Conservation (phyloP, 2,329 filamentous ascomycete species). For the Exutisphaerella laricina region DNA sequence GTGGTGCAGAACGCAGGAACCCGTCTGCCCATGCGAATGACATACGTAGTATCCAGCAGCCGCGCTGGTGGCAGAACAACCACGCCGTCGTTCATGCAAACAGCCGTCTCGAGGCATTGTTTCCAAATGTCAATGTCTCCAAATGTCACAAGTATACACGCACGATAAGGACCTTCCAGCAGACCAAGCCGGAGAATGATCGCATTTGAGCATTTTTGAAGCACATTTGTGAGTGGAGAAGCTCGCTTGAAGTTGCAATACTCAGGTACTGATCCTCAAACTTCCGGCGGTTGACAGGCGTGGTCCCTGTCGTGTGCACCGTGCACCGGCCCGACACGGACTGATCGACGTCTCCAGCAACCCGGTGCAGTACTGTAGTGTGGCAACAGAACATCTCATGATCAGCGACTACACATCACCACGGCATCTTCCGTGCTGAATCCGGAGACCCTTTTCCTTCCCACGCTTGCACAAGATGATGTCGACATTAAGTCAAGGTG, state of each 20-base stretch:
- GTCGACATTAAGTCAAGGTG: conserved; percentile 7
- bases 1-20: too few relatives aligned
- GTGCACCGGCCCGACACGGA: conserved; percentile 6
- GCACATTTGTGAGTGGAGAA: conserved; percentile 21
- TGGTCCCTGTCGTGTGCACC: conserved; percentile 18
- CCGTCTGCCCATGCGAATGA: conserved; percentile 6
- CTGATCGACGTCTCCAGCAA: conserved; percentile 15
- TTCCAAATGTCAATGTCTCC: too few relatives aligned
- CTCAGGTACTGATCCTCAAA: conserved; percentile 8
- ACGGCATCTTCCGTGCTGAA: not conserved
- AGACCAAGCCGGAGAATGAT: not conserved
- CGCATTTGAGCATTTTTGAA: too few relatives aligned
- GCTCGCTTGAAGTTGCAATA: conserved; percentile 18
- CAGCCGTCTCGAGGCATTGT: not conserved
- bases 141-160: not conserved
- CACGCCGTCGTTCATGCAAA: conserved; percentile 1
- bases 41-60: not conserved
- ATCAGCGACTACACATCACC: too few relatives aligned
- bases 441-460: conserved; percentile 2
- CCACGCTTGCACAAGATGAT: conserved; percentile 12
- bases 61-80: not conserved
- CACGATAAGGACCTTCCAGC: not conserved
- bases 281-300: conserved; percentile 8
- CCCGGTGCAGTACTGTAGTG: conserved; percentile 16
- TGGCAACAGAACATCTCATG: conserved; percentile 15